Evolutionary conservation across 1,284 basidiomycete genomes (phyloP), one percentile per base, ranked within the genome.

Genomic region (Phlebopus sp.): DNA sequence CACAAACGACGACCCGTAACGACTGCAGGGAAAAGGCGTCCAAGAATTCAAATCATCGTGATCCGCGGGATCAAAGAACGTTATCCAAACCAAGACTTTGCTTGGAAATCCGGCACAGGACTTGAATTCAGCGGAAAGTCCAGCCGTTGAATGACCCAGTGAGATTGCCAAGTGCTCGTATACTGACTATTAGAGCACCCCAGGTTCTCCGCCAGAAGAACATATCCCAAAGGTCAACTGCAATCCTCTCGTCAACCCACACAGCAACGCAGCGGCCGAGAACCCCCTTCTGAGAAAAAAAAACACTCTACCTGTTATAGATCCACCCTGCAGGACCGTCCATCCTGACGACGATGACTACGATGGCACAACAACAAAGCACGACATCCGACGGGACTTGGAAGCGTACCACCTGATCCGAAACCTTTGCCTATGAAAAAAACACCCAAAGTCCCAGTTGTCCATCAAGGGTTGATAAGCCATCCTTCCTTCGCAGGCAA

Each of bases 1-100:
- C 15, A 3, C 21, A 29, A 37, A 50, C 29, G 23, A 49, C 56
- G 17, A 30, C 19, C 49, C 47, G 45, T 47, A 47, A 52, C 43
- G 15, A 17, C 37, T 37, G n/a, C 31, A 31, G 42, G 43, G 34
- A 37, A n/a, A 44, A 19, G 49, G 41, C 48, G 47, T 41, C 50
- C 14, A 32, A 40, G 25, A 38, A 42, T 38, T 35, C 37, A 21
- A 14, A 38, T n/a, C 13, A 18, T 38, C 15, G n/a, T 50, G 31
- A 35, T 35, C 32, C 17, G 32, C 31, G 36, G 19, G 42, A 23
- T 11, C 31, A 23, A 38, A 27, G 11, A 30, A 29, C 19, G 17
- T 23, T 27, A 44, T 37, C 21, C 29, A 8, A 21, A 11, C 9
- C 19, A 1, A n/a, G 15, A 8, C 23, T 18, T 37, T 18, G 11